Evolutionary conservation across 169 alveolate species (phyloP).

Genomic region (Cryptosporidium tyzzeri): DNA sequence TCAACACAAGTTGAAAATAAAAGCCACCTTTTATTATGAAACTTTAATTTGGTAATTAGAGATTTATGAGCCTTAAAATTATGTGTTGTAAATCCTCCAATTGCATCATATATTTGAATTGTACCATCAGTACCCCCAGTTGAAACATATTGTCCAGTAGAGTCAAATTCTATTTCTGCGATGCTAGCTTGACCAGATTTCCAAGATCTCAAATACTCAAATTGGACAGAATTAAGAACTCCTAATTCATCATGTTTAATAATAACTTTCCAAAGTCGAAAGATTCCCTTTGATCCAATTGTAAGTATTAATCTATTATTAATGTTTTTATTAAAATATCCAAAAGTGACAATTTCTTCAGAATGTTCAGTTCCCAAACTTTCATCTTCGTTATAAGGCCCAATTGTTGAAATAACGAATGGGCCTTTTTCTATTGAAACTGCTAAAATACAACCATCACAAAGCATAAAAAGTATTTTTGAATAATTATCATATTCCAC

Average conservation of each 20-base stretch:
- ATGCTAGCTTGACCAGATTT: conserved; percentile 41
- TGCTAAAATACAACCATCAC: conserved; percentile 69
- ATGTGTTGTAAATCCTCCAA: conserved; percentile 70
- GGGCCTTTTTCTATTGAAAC: conserved; percentile 54
- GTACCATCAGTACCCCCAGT: conserved; percentile 72
- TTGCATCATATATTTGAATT: conserved; percentile 57
- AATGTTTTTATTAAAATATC: conserved; percentile 2
- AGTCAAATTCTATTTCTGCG: conserved; percentile 48
- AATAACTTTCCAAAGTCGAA: conserved; percentile 52
- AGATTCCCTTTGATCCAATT: conserved; percentile 56
- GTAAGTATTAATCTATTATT: conserved; percentile 16
- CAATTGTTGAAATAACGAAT: conserved; percentile 35
- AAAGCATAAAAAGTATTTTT: conserved; percentile 8
- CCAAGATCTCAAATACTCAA: conserved; percentile 59
- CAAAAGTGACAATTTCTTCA: conserved; percentile 46
- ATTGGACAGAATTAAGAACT: background rate
- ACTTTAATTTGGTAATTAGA: conserved; percentile 47
- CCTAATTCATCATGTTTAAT: conserved; percentile 11
- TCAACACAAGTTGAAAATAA: conserved; percentile 60
- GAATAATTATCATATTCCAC: conserved; percentile 34
- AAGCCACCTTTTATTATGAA: conserved; percentile 58
- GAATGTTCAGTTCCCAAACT: conserved; percentile 48
- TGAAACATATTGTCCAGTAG: conserved; percentile 63
- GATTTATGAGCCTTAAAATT: conserved; percentile 38
- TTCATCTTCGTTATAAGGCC: conserved; percentile 50